Conservation (phyloP, 2,329 filamentous ascomycete genomes). For the Leptodontidium sp. region DNA sequence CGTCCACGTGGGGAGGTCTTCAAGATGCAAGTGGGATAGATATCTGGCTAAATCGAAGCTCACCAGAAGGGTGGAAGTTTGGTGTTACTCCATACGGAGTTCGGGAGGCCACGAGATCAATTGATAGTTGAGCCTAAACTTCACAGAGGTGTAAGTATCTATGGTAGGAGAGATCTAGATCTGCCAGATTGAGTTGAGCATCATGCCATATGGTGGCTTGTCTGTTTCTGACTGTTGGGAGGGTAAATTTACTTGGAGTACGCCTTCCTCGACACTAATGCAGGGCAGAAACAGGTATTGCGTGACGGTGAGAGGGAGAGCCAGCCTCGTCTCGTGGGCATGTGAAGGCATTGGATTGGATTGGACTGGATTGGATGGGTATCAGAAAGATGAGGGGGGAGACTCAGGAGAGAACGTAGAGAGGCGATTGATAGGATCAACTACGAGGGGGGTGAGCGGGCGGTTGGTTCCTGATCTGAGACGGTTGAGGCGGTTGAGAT, state of each 20-base stretch:
- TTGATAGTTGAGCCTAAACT: not conserved
- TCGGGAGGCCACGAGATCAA: constrained; percentile 2
- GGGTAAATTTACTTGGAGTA: not conserved
- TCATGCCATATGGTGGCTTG: not conserved
- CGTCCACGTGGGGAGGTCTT: not conserved
- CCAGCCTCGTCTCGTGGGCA: not conserved
- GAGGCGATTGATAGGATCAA: not conserved
- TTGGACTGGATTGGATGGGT: not conserved
- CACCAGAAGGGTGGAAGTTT: not conserved
- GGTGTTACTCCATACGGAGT: not conserved
- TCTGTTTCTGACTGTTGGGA: too few relatives aligned
- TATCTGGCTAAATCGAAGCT: not conserved
- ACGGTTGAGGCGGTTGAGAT: not conserved
- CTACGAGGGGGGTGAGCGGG: constrained; percentile 1
- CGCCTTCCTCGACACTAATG: constrained; percentile 20
- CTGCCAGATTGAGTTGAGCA: not conserved
- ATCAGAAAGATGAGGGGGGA: constrained; percentile 1
- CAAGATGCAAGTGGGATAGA: not conserved
- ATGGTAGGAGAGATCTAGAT: not conserved
- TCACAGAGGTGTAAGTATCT: too few relatives aligned
- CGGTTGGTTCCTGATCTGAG: not conserved
- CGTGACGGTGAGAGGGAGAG: not conserved
- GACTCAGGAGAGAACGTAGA: not conserved
- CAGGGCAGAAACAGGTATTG: constrained; percentile 24
- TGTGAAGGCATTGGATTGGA: too few relatives aligned